Conservation (phyloP, 2,329 filamentous ascomycete species). For the Sporothrix schenckii region DNA sequence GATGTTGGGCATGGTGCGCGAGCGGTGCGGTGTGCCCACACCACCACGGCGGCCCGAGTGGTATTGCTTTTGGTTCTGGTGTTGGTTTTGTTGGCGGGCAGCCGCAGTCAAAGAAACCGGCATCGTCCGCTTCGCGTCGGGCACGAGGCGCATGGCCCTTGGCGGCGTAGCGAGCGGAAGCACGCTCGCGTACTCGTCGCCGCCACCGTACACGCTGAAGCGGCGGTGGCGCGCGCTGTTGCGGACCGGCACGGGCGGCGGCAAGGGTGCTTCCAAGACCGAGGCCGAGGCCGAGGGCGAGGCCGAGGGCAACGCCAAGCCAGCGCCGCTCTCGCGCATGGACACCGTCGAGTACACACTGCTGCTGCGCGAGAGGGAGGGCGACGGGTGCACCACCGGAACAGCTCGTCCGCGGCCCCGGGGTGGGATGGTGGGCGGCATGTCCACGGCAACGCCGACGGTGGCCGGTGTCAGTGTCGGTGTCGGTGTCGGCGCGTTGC, state of each 20-base stretch:
- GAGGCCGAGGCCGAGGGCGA: too few relatives aligned
- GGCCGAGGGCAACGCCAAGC: too few relatives aligned
- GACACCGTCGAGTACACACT: conserved; percentile 28
- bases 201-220: conserved; percentile 35
- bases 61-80: not conserved
- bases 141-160: conserved; percentile 12
- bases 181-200: conserved; percentile 30
- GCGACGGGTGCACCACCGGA: not conserved
- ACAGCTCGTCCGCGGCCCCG: conserved; percentile 9
- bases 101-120: too few relatives aligned
- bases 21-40: not conserved
- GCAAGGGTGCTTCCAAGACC: not conserved
- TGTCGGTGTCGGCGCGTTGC: not conserved
- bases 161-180: not conserved
- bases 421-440: conserved; percentile 25
- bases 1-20: not conserved
- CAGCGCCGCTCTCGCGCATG: not conserved
- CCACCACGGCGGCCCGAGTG: not conserved
- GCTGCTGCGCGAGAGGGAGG: conserved; percentile 30
- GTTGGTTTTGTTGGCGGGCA: not conserved
- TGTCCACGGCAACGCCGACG: not conserved
- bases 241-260: conserved; percentile 27
- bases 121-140: not conserved
- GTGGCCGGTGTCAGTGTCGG: not conserved
- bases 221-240: conserved; percentile 32